Base-by-base conservation (phyloP, 208 protist genomes). In the Trypanosoma boissoni region DNA sequence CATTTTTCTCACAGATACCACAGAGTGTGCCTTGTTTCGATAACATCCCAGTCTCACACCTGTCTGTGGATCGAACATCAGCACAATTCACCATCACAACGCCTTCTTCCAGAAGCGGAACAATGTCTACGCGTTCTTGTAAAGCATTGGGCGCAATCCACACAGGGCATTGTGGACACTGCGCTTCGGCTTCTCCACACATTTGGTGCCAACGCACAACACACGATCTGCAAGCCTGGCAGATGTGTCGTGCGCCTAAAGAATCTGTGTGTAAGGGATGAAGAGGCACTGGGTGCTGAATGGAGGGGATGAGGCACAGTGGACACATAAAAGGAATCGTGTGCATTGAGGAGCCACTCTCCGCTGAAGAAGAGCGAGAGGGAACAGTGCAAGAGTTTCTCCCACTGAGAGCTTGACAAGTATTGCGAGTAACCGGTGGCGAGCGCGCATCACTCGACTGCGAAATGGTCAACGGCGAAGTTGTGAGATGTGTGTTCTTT, bases 1-100 rank as follows among this genome's bases (percentile, higher is more conserved):
- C 43, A 10, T 52, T 49, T 45, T 80, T 71, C 59, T 92, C 86
- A 58, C 86, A 92, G 24, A 83, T 71, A 27, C 80, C 79, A 54
- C 85, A 92, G n/a, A 61, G 27, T 34, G 41, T n/a, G n/a, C n/a
- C n/a, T n/a, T n/a, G n/a, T n/a, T n/a, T n/a, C n/a, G n/a, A n/a
- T n/a, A n/a, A n/a, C n/a, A n/a, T n/a, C n/a, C n/a, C n/a, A n/a
- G n/a, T n/a, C n/a, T n/a, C n/a, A n/a, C n/a, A n/a, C n/a, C n/a
- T n/a, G n/a, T n/a, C n/a, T n/a, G n/a, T n/a, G n/a, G n/a, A n/a
- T n/a, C n/a, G n/a, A n/a, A n/a, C n/a, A n/a, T n/a, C n/a, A n/a
- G 51, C 10, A 41, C 32, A 43, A 14, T 39, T 56, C 20, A 43
- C n/a, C 28, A 27, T n/a, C 21, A 4, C 14, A 51, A 3, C 28